Evolutionary conservation across 169 alveolate species (phyloP).

Genomic region (Plasmodium sp.): DNA sequence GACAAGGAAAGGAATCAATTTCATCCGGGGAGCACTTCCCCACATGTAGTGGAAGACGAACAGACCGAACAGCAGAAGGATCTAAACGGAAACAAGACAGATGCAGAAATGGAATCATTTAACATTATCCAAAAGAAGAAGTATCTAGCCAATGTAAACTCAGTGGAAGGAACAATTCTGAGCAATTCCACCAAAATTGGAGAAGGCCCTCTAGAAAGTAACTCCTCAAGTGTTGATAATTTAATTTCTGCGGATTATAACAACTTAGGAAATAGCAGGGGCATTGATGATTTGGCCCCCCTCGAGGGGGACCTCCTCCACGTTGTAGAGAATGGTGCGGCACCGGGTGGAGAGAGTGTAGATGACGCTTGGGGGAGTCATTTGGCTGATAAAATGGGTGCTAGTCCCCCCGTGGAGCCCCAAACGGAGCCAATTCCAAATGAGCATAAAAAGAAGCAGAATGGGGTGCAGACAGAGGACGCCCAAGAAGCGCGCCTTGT

Average conservation of each 20-base stretch:
- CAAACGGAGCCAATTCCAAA: neutral
- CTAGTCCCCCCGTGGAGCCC: no score
- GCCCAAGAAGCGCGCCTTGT: neutral
- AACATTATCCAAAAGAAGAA: neutral
- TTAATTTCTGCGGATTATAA: conserved; percentile 4
- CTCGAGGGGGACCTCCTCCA: neutral
- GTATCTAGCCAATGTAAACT: neutral
- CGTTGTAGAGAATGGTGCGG: neutral
- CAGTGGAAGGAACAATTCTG: neutral
- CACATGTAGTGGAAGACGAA: neutral
- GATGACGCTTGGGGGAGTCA: neutral
- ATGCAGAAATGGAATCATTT: neutral
- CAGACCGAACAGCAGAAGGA: no score
- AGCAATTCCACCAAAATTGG: conserved; percentile 31
- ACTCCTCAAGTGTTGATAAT: conserved; percentile 17
- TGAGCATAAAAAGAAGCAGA: neutral
- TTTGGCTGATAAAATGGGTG: neutral
- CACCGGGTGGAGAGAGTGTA: neutral
- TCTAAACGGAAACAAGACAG: neutral
- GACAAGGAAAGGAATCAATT: neutral
- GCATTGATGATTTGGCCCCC: neutral
- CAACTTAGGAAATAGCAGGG: neutral
- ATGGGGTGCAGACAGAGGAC: neutral
- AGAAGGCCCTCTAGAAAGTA: conserved; percentile 29
- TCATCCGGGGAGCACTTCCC: neutral